Evolutionary conservation across 1,139 yeast genomes (phyloP).

Genomic region (Hanseniaspora gamundiae): DNA sequence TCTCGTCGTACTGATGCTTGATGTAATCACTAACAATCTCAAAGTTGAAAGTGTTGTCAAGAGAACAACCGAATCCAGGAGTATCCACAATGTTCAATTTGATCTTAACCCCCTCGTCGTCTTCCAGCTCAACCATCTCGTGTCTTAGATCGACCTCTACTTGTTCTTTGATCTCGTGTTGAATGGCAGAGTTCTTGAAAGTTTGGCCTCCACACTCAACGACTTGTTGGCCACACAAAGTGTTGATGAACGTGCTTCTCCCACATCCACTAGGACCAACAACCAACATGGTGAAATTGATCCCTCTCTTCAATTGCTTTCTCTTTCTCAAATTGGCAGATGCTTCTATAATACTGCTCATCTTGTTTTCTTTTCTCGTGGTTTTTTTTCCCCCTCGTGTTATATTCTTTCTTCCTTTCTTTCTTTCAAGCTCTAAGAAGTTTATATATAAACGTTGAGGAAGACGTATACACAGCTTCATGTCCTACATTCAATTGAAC

Average conservation of each 20-base stretch:
- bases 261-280: conserved; percentile 77
- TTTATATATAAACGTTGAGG: too few relatives aligned
- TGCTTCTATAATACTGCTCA: conserved; percentile 31
- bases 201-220: conserved; percentile 39
- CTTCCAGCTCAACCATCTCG: conserved; percentile 51
- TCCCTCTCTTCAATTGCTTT: conserved; percentile 77
- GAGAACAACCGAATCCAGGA: conserved; percentile 69
- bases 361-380: conserved; percentile 6
- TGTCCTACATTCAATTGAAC: too few relatives aligned
- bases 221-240: conserved; percentile 80
- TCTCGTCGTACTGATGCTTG: conserved; percentile 77
- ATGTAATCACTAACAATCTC: conserved; percentile 57
- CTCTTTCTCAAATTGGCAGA: conserved; percentile 43
- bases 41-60: conserved; percentile 52
- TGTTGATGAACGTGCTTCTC: conserved; percentile 73
- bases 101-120: conserved; percentile 63
- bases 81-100: conserved; percentile 61
- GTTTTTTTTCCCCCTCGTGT: background rate
- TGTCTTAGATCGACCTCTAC: conserved; percentile 27
- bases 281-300: conserved; percentile 74
- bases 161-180: conserved; percentile 5
- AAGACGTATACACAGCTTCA: too few relatives aligned
- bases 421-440: too few relatives aligned
- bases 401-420: background rate
- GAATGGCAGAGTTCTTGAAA: conserved; percentile 30